A percentile compares a stretch with the other conserved stretches of the same genome.
Conservation (phyloP, 768 basidiomycete genomes). For the Leccinum olivaceopallidum region DNA sequence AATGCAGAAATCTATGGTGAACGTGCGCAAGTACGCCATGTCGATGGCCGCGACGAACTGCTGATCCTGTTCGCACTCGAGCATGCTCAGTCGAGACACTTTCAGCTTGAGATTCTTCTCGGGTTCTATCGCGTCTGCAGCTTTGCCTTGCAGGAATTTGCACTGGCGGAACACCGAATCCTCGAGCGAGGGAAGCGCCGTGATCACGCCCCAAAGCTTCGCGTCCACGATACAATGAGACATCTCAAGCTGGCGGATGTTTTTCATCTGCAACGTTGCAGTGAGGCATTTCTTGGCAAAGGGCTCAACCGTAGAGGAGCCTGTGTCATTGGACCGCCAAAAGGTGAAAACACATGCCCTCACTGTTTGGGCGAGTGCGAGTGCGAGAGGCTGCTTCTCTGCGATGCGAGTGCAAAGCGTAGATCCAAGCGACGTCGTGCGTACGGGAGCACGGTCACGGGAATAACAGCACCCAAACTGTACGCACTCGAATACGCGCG, state of each 20-base stretch:
- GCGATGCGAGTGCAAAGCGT: not conserved
- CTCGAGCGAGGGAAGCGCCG: not conserved
- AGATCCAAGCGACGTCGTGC: not conserved
- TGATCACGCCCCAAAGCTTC: not conserved
- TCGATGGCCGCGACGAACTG: not conserved
- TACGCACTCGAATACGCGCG: not conserved
- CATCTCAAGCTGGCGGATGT: not conserved
- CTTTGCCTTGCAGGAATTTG: not conserved
- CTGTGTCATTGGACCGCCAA: not conserved
- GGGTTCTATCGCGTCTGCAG: not conserved
- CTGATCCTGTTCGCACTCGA: fast-evolving
- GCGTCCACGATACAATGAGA: not conserved
- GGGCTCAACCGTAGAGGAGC: not conserved
- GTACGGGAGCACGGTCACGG: not conserved
- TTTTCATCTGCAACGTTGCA: not conserved
- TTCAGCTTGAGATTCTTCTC: not conserved
- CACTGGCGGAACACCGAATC: not conserved
- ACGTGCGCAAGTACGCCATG: not conserved
- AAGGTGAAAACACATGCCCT: not conserved
- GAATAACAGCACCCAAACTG: not conserved
- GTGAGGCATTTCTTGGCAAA: not conserved
- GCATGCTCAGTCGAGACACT: not conserved
- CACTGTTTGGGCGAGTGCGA: not conserved
- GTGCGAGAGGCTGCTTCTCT: not conserved
- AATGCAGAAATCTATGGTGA: not conserved